Evolutionary conservation across 345 rosid genomes (phyloP), one percentile per base, ranked within the genome.

Genomic region (Syzygium aromaticum): DNA sequence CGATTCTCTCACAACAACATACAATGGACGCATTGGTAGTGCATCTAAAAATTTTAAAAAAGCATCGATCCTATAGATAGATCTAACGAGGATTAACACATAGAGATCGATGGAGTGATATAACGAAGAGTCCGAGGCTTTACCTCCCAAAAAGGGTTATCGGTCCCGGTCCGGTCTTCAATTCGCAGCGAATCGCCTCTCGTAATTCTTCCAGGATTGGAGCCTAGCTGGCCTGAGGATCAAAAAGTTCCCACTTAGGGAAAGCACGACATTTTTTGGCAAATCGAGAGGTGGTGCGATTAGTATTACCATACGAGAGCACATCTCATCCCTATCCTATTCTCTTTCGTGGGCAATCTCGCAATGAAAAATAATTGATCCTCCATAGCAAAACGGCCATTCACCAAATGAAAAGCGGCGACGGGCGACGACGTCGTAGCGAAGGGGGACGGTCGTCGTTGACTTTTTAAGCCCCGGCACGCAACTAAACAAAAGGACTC

Each of bases 11-110:
- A 2, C 17, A 16, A 17, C 5, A 0, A 64, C 1, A 1, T 30
- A 16, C 1, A 0, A 3, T 11, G 6, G 33, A 4, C 0, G 6
- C 38, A 15, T 15, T 1, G 1, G 3, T 9, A 7, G 1, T 28
- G 77, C 22, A 28, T 64, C 13, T n/a, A 28, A 64, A 64, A 28
- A 30, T 17, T 15, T 15, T 8, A 16, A 33, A 28, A 21, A 63
- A 3, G 3, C 6, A 30, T 67, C 10, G 7, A 12, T 59, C 6
- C 6, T 8, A 5, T 0, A 8, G 6, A 67, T 17, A 30, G 5
- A 17, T 67, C 1, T 17, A 12, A 8, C 21, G 12, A 30, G 10
- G 46, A 67, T 17, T 30, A 17, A 67, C 23, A 4, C 25, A 2
- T 54, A 3, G 52, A 59, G 12, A 59, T 11, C 1, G 64, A 59